Base-by-base conservation (phyloP, 768 basidiomycete genomes). In the Suillus luteus region DNA sequence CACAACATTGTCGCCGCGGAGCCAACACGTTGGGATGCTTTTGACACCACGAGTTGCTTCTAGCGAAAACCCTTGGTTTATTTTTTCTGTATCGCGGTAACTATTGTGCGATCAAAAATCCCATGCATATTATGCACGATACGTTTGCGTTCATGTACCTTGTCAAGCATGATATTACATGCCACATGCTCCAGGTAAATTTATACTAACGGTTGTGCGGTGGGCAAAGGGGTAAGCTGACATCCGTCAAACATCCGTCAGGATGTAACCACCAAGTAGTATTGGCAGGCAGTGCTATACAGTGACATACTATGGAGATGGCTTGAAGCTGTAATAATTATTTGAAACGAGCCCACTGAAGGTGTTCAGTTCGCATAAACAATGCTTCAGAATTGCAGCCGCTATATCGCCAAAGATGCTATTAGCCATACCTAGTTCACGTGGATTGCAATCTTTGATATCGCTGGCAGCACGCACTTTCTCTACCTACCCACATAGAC, bases 1-100 rank as follows among this genome's bases (percentile, higher is more conserved):
- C 60, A 63, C 24, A 60, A 27, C 10, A 54, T 17, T n/a, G 49
- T 55, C 17, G 24, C 61, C 27, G 22, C 33, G 43, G 22, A 46
- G 33, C 57, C 33, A 31, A 62, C n/a, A 24, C 17, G 6, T 27
- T 27, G 43, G 24, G 33, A 37, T 37, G 15, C 48, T 15, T 19
- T 31, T 33, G 33, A 5, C 31, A 54, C 19, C 33, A 19, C 10
- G 37, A 57, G 14, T 58, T 6, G 24, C 38, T 58, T 41, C 40
- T 58, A 54, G 31, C 19, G 31, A 19, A 33, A 52, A 17, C 31
- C 22, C 38, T 40, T 57, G 38, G 38, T 57, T 27, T 19, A 27
- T 12, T 5, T 41, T 41, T 58, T 40, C 19, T 24, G 10, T 27
- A 19, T 1, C 33, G 5, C 33, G 8, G 37, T 24, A 5, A 40